Percentiles rank a stretch among this genome's conserved stretches.
Conservation (phyloP, 345 rosid genomes). For the Boechera divaricarpa region DNA sequence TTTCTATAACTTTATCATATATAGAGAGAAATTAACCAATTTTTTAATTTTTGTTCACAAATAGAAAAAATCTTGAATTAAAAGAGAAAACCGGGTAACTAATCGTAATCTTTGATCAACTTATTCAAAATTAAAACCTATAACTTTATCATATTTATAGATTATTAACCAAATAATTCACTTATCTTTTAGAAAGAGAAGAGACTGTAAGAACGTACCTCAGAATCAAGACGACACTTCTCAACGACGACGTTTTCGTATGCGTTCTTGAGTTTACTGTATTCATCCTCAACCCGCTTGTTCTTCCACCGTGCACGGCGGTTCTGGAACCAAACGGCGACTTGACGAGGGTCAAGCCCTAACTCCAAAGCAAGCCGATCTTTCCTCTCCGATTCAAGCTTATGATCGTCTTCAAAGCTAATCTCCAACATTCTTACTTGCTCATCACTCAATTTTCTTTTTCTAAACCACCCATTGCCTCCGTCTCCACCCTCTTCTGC, state of each 20-base stretch:
- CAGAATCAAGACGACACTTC: conserved; percentile 73
- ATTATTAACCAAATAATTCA: conserved; percentile 1
- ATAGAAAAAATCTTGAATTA: background rate
- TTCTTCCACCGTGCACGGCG: conserved; percentile 90
- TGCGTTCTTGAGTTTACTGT: conserved; percentile 52
- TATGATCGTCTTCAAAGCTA: conserved; percentile 73
- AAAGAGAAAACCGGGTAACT: background rate
- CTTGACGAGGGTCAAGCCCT: conserved; percentile 92
- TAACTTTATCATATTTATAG: background rate
- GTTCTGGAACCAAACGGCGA: conserved; percentile 98
- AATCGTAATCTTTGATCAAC: background rate
- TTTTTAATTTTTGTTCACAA: conserved; percentile 5
- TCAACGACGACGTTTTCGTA: conserved; percentile 64
- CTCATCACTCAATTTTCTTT: conserved; percentile 70
- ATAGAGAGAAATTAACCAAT: background rate
- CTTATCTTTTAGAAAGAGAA: background rate
- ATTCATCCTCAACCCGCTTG: conserved; percentile 88
- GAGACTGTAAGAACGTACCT: conserved; percentile 50
- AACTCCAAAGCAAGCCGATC: conserved; percentile 74
- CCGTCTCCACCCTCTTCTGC: conserved; percentile 36
- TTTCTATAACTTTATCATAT: background rate
- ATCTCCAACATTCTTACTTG: conserved; percentile 72
- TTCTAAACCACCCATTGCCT: conserved; percentile 48
- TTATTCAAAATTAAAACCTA: background rate
- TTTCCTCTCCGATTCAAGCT: conserved; percentile 83